Conservation (phyloP, 2,329 filamentous ascomycete genomes). For the Fusarium circinatum region DNA sequence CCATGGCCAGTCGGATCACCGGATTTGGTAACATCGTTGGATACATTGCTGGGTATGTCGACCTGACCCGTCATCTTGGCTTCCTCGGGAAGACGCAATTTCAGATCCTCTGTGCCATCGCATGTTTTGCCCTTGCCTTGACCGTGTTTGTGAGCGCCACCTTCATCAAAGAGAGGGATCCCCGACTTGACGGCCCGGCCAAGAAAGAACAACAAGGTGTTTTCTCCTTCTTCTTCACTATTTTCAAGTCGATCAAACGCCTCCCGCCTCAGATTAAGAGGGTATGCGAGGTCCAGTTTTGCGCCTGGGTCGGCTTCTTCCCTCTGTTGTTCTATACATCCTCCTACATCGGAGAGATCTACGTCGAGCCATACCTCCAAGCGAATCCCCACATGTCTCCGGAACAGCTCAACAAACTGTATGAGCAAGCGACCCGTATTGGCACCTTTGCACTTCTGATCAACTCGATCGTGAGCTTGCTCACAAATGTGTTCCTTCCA, state of each 20-base stretch:
- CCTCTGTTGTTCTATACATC: slow-evolving; percentile 96
- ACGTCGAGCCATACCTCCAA: slow-evolving; percentile 83
- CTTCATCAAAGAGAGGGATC: slow-evolving; percentile 81
- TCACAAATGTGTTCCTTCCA: slow-evolving; percentile 83
- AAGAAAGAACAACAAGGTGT: slow-evolving; percentile 71
- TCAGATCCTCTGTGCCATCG: slow-evolving; percentile 89
- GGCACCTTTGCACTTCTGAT: slow-evolving; percentile 90
- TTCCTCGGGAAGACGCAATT: slow-evolving; percentile 91
- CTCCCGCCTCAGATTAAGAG: slow-evolving; percentile 84
- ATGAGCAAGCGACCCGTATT: slow-evolving; percentile 85
- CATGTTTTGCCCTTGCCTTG: slow-evolving; percentile 74
- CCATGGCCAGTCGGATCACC: slow-evolving; percentile 89
- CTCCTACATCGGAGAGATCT: slow-evolving; percentile 92
- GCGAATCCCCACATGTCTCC: slow-evolving; percentile 81
- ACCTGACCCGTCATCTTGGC: slow-evolving; percentile 78
- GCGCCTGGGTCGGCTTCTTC: slow-evolving; percentile 95
- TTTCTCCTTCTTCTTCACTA: slow-evolving; percentile 80
- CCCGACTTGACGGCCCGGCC: slow-evolving; percentile 74
- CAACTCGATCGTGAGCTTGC: slow-evolving; percentile 86
- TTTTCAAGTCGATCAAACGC: slow-evolving; percentile 79
- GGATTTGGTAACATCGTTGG: slow-evolving; percentile 92
- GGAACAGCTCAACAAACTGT: slow-evolving; percentile 79
- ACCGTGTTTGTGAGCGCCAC: slow-evolving; percentile 78
- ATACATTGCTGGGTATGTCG: slow-evolving; percentile 85
- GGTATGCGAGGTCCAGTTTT: slow-evolving; percentile 85